Conservation (phyloP, 23 red algal species). For the Gracilaria gracilis region DNA sequence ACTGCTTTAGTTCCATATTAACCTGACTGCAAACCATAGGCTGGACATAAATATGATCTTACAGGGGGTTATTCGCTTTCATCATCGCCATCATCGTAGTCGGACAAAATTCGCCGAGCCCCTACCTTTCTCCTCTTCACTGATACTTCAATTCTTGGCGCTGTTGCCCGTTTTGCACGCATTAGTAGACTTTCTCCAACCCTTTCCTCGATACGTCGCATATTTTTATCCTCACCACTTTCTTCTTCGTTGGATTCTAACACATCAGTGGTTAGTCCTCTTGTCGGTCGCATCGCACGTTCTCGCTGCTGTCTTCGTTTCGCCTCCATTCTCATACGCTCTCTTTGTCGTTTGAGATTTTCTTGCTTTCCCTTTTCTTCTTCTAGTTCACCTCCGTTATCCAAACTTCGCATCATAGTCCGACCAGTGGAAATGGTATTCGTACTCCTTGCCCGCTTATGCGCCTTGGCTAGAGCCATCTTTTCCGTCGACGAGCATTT, state of each 20-base stretch:
- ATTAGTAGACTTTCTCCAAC: slow-evolving; percentile 56
- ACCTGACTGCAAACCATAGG: slow-evolving; percentile 11
- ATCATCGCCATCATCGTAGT: slow-evolving; percentile 61
- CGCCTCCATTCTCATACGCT: slow-evolving; percentile 56
- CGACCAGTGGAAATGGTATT: slow-evolving; percentile 14
- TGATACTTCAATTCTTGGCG: slow-evolving; percentile 46
- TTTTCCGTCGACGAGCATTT: slow-evolving; percentile 37
- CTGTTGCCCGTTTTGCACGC: slow-evolving; percentile 37
- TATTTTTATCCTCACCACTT: slow-evolving; percentile 56
- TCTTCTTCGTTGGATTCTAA: slow-evolving; percentile 67
- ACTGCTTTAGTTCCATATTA: not conserved
- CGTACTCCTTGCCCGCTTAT: slow-evolving; percentile 31
- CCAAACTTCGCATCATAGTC: slow-evolving; percentile 64
- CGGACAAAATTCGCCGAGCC: slow-evolving; percentile 42
- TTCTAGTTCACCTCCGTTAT: slow-evolving; percentile 50
- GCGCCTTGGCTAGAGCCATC: slow-evolving; percentile 50
- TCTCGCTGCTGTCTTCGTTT: slow-evolving; percentile 55
- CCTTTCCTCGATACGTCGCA: slow-evolving; percentile 52
- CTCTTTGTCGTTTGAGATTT: slow-evolving; percentile 30
- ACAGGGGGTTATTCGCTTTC: slow-evolving; percentile 1
- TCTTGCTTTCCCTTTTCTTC: slow-evolving; percentile 60
- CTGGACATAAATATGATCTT: slow-evolving; percentile 10
- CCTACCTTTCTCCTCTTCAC: slow-evolving; percentile 61
- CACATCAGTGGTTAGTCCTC: slow-evolving; percentile 32
- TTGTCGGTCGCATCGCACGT: slow-evolving; percentile 38